Evolutionary conservation across 306 rosid species (phyloP).

Genomic region (Sophora flavescens): DNA sequence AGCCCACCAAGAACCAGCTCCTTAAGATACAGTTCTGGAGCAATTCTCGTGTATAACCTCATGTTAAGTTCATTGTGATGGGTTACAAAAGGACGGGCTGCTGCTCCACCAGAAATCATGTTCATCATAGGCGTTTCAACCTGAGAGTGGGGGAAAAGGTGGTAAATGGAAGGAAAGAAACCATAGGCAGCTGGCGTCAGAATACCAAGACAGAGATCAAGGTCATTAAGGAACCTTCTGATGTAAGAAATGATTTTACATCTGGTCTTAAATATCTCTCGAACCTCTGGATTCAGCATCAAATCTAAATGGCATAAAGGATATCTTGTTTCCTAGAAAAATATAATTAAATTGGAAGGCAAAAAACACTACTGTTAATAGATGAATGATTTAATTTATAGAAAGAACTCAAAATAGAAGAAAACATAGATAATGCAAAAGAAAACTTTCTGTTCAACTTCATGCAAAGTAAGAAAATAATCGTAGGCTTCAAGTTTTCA

Average conservation of each 20-base stretch:
- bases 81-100: slow-evolving; percentile 93
- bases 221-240: slow-evolving; percentile 75
- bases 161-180: slow-evolving; percentile 33
- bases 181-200: neutral
- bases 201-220: slow-evolving; percentile 44
- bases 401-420: neutral
- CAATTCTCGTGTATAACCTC: slow-evolving; percentile 88
- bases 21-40: slow-evolving; percentile 95
- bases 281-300: slow-evolving; percentile 85
- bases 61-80: slow-evolving; percentile 92
- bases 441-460: neutral
- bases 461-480: neutral
- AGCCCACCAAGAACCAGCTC: slow-evolving; percentile 94
- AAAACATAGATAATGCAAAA: slow-evolving; percentile 2
- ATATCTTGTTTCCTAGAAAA: slow-evolving; percentile 88
- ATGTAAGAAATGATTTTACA: slow-evolving; percentile 67
- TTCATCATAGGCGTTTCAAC: slow-evolving; percentile 99
- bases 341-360: no score
- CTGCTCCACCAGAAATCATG: slow-evolving; percentile 98
- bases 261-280: slow-evolving; percentile 86
- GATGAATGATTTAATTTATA: neutral
- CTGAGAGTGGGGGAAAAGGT: slow-evolving; percentile 51
- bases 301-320: slow-evolving; percentile 89
- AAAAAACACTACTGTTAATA: neutral
- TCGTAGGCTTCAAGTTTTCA: neutral